Percentiles rank a stretch among this genome's conserved stretches.
Evolutionary conservation across 225 moss, liverwort and hornwort genomes (phyloP).

Genomic region (Lunularia cruciata): DNA sequence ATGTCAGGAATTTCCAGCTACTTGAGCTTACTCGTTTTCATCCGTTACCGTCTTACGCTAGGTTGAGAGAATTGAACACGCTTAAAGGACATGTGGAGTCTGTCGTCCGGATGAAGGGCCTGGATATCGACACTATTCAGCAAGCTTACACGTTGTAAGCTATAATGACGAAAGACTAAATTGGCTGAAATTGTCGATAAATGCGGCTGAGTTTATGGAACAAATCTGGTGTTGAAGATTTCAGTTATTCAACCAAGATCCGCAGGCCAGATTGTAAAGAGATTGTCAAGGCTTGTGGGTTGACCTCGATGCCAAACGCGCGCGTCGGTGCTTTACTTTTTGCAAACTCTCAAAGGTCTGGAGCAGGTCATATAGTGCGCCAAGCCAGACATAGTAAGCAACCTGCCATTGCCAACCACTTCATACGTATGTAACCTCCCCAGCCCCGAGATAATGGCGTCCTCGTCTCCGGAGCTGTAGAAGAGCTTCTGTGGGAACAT

Average conservation of each 20-base stretch:
- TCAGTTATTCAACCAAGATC: neutral
- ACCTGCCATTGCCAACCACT: slow-evolving; percentile 2
- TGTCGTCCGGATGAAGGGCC: slow-evolving; percentile 68
- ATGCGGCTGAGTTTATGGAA: neutral
- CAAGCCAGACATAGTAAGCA: neutral
- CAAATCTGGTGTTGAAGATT: neutral
- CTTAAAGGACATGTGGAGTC: slow-evolving; percentile 88
- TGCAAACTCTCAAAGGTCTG: neutral
- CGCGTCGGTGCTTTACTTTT: neutral
- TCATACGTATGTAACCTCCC: neutral
- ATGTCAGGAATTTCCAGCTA: too few relatives aligned
- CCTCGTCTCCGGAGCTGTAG: neutral
- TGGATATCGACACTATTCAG: slow-evolving; percentile 72
- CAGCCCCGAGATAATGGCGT: neutral
- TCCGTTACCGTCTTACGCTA: slow-evolving; percentile 12
- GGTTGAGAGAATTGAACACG: slow-evolving; percentile 72
- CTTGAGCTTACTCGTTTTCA: neutral
- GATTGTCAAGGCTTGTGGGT: slow-evolving; percentile 6
- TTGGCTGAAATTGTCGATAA: slow-evolving; percentile 3
- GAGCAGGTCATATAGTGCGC: slow-evolving; percentile 4
- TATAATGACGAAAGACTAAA: neutral
- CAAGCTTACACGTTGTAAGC: slow-evolving; percentile 67
- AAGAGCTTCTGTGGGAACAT: slow-evolving; percentile 10
- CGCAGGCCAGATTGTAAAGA: slow-evolving; percentile 9
- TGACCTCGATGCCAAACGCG: neutral